Evolutionary conservation across 805 yeast genomes (phyloP), one percentile per base, ranked within the genome.

Genomic region (Wickerhamiella dianesei): DNA sequence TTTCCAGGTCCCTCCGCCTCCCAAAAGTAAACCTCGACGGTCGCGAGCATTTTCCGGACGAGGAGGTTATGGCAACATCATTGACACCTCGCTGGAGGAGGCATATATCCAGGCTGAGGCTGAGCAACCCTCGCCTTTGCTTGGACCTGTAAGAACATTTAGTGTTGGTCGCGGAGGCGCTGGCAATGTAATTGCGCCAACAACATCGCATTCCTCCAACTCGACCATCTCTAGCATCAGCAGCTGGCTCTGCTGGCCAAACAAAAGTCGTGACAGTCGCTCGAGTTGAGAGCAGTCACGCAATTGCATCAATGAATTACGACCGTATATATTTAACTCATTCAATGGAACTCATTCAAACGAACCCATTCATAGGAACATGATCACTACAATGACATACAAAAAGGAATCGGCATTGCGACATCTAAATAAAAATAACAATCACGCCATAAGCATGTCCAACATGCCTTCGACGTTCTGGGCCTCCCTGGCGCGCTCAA

Each of bases 391-490:
- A n/a, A n/a, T n/a, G n/a, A n/a, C n/a, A n/a, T n/a, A n/a, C n/a
- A n/a, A n/a, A n/a, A n/a, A n/a, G n/a, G n/a, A n/a, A n/a, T n/a
- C n/a, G n/a, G n/a, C n/a, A n/a, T n/a, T n/a, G n/a, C n/a, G n/a
- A n/a, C n/a, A n/a, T n/a, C n/a, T n/a, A n/a, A n/a, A n/a, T n/a
- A n/a, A n/a, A n/a, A n/a, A n/a, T n/a, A n/a, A n/a, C n/a, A n/a
- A n/a, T 16, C 63, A 63, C 5, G 60, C 62, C 49, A 87, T 80
- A 57, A 89, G 70, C 55, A 92, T 65, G 64, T 86, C 94, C 56
- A 92, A 69, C 96, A 92, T 92, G 46, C 98, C 98, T 57, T 82
- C 86, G 40, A 92, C 77, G 61, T 78, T 80, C 62, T 81, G 82
- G 4, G 96, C 94, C 60, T 88, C 96, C 60, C 77, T 76, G 40